Evolutionary conservation across 2,329 filamentous ascomycete species (phyloP).

Genomic region (Chrysosporium keratinophilum): DNA sequence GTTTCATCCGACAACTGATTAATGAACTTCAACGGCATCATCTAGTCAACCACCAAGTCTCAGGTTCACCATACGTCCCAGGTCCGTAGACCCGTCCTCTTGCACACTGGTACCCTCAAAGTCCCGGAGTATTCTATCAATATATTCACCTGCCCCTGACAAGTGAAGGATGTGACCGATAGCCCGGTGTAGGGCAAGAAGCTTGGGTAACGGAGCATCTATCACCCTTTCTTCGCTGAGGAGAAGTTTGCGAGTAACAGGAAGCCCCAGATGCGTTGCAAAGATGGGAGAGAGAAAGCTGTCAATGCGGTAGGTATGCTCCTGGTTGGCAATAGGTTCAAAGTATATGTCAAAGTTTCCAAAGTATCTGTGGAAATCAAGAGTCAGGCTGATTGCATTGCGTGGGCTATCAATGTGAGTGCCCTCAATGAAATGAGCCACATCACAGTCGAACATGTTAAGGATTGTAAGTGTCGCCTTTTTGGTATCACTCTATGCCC

Average conservation of each 20-base stretch:
- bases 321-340: slow-evolving; percentile 5
- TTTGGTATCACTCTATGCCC: slow-evolving; percentile 20
- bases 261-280: background rate
- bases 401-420: slow-evolving; percentile 31
- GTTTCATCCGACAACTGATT: background rate
- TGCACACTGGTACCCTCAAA: slow-evolving; percentile 21
- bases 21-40: background rate
- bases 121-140: slow-evolving; percentile 17
- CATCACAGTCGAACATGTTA: slow-evolving; percentile 35
- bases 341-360: slow-evolving; percentile 17
- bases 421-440: slow-evolving; percentile 31
- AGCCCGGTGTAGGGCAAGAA: slow-evolving; percentile 18
- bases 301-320: slow-evolving; percentile 4
- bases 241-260: slow-evolving; percentile 15
- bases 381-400: slow-evolving; percentile 33
- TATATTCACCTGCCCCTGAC: slow-evolving; percentile 18
- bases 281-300: background rate
- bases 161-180: slow-evolving; percentile 19
- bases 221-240: slow-evolving; percentile 20
- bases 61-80: slow-evolving; percentile 12
- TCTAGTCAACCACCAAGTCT: slow-evolving; percentile 7
- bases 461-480: slow-evolving; percentile 29
- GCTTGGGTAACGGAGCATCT: slow-evolving; percentile 21
- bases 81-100: slow-evolving; percentile 17
- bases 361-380: slow-evolving; percentile 23